Percentiles rank a stretch among this genome's conserved stretches.
Evolutionary conservation across 2,329 filamentous ascomycete genomes (phyloP).

Genomic region (Colletotrichum lini): DNA sequence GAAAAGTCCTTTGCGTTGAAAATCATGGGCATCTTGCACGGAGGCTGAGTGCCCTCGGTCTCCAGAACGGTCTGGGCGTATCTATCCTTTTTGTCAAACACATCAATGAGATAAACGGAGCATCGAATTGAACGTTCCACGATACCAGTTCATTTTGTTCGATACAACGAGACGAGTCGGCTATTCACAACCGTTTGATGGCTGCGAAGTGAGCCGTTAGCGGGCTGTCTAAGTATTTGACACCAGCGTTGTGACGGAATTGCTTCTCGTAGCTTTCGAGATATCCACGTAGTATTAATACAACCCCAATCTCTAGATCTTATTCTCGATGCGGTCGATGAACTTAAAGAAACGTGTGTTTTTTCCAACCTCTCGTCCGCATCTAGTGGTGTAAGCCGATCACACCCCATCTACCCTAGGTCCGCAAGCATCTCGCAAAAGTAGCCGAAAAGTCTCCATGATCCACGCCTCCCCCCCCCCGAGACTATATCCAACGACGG

Average conservation of each 20-base stretch:
- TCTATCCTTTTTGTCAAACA: not conserved
- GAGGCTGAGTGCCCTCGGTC: not conserved
- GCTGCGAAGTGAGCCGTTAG: not conserved
- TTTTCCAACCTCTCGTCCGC: too few species aligned
- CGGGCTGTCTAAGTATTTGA: too few species aligned
- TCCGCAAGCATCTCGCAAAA: not conserved
- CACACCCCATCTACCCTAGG: too few species aligned
- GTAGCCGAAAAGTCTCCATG: constrained; percentile 33
- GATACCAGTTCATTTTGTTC: not conserved
- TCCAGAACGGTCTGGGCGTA: too few species aligned
- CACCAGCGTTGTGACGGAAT: too few species aligned
- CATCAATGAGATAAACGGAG: not conserved
- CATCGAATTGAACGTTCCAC: not conserved
- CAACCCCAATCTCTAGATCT: too few species aligned
- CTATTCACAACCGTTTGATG: not conserved
- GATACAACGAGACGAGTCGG: not conserved
- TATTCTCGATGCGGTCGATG: too few species aligned
- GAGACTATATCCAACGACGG: not conserved
- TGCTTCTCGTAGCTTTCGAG: not conserved
- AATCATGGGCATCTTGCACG: not conserved
- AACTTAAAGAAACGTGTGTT: not conserved
- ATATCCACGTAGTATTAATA: too few species aligned
- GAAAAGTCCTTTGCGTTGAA: not conserved
- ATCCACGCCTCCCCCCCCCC: not conserved
- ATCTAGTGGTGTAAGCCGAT: not conserved